Evolutionary conservation across 768 basidiomycete genomes (phyloP).

Genomic region (Leccinum ochraceum): DNA sequence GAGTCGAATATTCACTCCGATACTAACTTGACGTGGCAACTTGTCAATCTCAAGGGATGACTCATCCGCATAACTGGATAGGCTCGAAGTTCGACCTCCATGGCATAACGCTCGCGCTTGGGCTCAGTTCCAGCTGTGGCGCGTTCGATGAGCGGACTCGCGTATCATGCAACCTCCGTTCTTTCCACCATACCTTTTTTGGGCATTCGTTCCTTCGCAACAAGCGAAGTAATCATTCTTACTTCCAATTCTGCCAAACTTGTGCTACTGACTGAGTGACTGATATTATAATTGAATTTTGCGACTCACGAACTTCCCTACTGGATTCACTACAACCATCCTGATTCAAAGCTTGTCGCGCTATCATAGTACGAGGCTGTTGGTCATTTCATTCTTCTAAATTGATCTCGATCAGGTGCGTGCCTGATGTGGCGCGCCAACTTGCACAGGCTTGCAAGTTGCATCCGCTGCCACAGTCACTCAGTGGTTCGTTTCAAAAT

Average conservation of each 20-base stretch:
- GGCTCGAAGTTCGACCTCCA: not conserved
- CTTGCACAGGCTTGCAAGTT: not conserved
- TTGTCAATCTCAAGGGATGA: not conserved
- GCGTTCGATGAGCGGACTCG: slow-evolving; percentile 1
- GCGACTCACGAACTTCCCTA: not conserved
- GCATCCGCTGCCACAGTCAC: not conserved
- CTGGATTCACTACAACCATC: not conserved
- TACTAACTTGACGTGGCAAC: slow-evolving; percentile 7
- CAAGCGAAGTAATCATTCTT: not conserved
- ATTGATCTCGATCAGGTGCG: slow-evolving; percentile 4
- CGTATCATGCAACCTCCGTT: not conserved
- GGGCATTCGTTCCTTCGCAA: slow-evolving; percentile 1
- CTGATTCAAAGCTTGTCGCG: slow-evolving; percentile 2
- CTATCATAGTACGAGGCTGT: not conserved
- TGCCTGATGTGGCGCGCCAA: slow-evolving; percentile 16
- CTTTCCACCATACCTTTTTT: slow-evolving; percentile 4
- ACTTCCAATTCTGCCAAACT: not conserved
- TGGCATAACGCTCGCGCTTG: not conserved
- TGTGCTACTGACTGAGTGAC: not conserved
- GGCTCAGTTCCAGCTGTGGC: not conserved
- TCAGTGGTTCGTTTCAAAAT: slow-evolving; percentile 20
- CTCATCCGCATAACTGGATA: not conserved
- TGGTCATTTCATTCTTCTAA: not conserved
- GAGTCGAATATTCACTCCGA: not conserved
- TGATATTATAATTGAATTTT: not conserved